phyloP scores from a whole-genome alignment of 208 protist genomes.

The Trypanosoma cruzi region DNA sequence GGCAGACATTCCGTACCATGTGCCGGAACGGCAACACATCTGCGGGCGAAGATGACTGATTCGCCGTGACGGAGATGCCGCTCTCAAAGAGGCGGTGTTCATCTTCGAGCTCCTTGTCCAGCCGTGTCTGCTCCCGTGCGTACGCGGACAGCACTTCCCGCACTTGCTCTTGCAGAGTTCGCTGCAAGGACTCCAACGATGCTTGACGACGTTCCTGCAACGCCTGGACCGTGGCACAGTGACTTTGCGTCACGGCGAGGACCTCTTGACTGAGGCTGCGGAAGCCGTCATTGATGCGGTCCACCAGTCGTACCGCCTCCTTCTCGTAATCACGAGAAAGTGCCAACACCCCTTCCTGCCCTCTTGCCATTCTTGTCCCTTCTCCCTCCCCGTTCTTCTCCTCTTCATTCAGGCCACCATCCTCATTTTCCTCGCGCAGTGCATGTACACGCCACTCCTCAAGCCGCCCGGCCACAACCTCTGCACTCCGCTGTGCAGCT shows the following conservation, averaged over 20 bases:
- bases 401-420: conserved; percentile 26
- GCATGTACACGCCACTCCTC: conserved; percentile 45
- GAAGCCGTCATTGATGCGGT: conserved; percentile 27
- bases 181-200: conserved; percentile 14
- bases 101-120: conserved; percentile 21
- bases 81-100: conserved; percentile 10
- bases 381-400: conserved; percentile 21
- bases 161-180: conserved; percentile 7
- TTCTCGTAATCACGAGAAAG: conserved; percentile 6
- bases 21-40: conserved; percentile 42
- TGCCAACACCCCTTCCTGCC: background rate
- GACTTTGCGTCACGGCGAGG: conserved; percentile 4
- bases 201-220: conserved; percentile 23
- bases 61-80: background rate
- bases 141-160: conserved; percentile 12
- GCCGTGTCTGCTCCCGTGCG: conserved; percentile 12
- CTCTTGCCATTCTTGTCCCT: conserved; percentile 4
- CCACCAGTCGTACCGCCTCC: conserved; percentile 13
- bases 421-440: conserved; percentile 35
- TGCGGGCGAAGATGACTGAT: conserved; percentile 11
- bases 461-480: conserved; percentile 39
- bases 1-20: conserved; percentile 47
- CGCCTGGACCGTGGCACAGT: conserved; percentile 2
- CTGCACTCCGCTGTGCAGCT: conserved; percentile 35
- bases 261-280: conserved; percentile 9